Evolutionary conservation across 2,329 filamentous ascomycete genomes (phyloP).

Genomic region (Xylariales sp.): DNA sequence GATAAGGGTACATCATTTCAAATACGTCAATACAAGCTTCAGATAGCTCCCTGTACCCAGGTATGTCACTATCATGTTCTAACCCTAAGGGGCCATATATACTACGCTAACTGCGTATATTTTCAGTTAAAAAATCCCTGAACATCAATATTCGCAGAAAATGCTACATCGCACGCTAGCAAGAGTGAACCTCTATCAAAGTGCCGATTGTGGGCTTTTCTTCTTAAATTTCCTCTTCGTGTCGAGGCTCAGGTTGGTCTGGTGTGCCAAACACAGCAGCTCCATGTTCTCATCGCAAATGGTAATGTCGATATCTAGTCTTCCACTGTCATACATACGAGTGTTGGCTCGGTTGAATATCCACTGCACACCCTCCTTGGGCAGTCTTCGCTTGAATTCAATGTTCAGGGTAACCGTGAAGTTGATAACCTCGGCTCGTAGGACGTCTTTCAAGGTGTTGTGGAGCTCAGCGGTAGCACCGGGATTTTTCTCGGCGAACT

Average conservation of each 20-base stretch:
- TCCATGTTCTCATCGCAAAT: constrained; percentile 13
- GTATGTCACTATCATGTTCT: too few relatives aligned
- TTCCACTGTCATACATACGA: constrained; percentile 13
- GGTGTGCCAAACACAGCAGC: constrained; percentile 8
- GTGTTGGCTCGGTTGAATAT: constrained; percentile 11
- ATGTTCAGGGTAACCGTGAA: constrained; percentile 13
- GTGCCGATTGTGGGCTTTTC: too few relatives aligned
- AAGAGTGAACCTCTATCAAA: too few relatives aligned
- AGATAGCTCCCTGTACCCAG: too few relatives aligned
- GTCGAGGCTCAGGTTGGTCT: constrained; percentile 9
- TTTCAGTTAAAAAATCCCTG: too few relatives aligned
- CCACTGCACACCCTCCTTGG: constrained; percentile 11
- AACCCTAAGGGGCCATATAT: too few relatives aligned
- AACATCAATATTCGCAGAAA: too few relatives aligned
- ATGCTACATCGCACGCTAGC: too few relatives aligned
- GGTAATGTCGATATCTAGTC: constrained; percentile 14
- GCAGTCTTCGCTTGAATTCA: constrained; percentile 15
- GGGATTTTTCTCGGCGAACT: constrained; percentile 10
- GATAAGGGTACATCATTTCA: too few relatives aligned
- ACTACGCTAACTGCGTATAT: too few relatives aligned
- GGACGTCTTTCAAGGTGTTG: constrained; percentile 8
- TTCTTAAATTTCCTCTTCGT: constrained; percentile 9
- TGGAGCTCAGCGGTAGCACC: constrained; percentile 2
- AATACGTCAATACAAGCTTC: too few relatives aligned
- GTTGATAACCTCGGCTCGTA: constrained; percentile 6